Base-by-base conservation (phyloP, 163 green algal species). In the Coccomyxa subellipsoidea region DNA sequence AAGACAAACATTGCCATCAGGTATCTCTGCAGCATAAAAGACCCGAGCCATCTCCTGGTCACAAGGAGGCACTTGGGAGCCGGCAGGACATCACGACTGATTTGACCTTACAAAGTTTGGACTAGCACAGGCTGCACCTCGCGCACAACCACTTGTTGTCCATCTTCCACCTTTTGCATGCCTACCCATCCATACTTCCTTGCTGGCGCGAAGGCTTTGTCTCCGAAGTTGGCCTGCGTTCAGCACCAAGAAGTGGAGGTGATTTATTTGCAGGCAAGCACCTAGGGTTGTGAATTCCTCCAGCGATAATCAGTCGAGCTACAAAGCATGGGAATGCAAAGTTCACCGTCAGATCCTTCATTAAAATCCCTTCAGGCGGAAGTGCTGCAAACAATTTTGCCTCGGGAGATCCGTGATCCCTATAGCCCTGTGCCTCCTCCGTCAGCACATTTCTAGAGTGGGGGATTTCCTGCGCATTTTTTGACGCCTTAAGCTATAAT, bases 101-200 rank as follows among this genome's bases (percentile, higher is more conserved):
- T n/a, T n/a, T n/a, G n/a, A n/a, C n/a, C n/a, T n/a, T n/a, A n/a
- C n/a, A n/a, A n/a, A n/a, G n/a, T n/a, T n/a, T n/a, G n/a, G n/a
- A n/a, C n/a, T n/a, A n/a, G n/a, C n/a, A n/a, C n/a, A 32, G 1
- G 32, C 71, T 12, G 4, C 59, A 84, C 80, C 81, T 93, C 90
- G 27, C 85, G 83, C 70, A 86, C 71, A 23, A 93, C 85, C 32
- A 87, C 78, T 32, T 84, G 85, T 78, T 85, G 78, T 8, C 66
- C 66, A 73, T 81, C 83, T 34, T 81, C 87, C 76, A 77, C 84
- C 87, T 98, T 98, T 84, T 95, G 91, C 32, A 96, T 87, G 23
- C 79, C 85, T 47, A 98, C 77, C 96, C 96, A 99, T 82, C 94
- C 93, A 47, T 90, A 78, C 85, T 97, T 90, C 95, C 99, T 98